phyloP scores from a whole-genome alignment of 2,329 filamentous ascomycete species.

The Diaporthe sp. region DNA sequence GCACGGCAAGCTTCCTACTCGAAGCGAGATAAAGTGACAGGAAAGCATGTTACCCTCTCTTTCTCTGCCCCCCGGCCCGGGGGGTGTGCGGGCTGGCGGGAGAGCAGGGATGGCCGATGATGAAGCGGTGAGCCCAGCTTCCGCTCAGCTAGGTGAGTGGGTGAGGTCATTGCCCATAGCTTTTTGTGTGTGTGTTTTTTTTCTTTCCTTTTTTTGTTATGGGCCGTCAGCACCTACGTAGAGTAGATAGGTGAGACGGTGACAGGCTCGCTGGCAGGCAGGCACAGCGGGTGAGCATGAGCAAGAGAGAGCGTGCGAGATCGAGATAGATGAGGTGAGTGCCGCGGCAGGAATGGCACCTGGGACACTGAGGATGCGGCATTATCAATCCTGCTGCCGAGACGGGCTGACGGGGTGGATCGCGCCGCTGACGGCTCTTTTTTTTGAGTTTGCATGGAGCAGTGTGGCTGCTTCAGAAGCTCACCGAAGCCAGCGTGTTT shows the following conservation, averaged over 20 bases:
- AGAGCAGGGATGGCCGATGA: conserved; percentile 27
- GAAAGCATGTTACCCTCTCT: conserved; percentile 25
- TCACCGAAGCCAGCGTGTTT: neutral
- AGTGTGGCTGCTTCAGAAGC: neutral
- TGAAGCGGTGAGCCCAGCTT: conserved; percentile 22
- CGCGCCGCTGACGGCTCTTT: conserved; percentile 1
- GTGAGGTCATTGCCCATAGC: conserved; percentile 30
- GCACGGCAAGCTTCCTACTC: conserved; percentile 33
- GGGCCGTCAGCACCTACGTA: neutral
- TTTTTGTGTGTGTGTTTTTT: neutral
- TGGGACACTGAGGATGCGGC: conserved; percentile 12
- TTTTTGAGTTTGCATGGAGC: neutral
- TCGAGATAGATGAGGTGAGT: conserved; percentile 7
- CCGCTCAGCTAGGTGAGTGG: conserved; percentile 18
- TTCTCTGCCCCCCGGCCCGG: neutral
- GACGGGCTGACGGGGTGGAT: conserved; percentile 23
- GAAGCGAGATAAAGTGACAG: conserved; percentile 28
- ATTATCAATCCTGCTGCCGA: conserved; percentile 23
- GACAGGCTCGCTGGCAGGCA: neutral
- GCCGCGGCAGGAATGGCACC: neutral
- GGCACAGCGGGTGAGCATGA: neutral
- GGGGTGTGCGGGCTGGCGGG: conserved; percentile 6
- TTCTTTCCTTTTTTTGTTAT: neutral
- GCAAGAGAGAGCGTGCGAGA: neutral
- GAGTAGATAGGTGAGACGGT: neutral